Evolutionary conservation across 176 grass and related monocot species (phyloP), one percentile per base, ranked within the genome.

Genomic region (Areca catechu): DNA sequence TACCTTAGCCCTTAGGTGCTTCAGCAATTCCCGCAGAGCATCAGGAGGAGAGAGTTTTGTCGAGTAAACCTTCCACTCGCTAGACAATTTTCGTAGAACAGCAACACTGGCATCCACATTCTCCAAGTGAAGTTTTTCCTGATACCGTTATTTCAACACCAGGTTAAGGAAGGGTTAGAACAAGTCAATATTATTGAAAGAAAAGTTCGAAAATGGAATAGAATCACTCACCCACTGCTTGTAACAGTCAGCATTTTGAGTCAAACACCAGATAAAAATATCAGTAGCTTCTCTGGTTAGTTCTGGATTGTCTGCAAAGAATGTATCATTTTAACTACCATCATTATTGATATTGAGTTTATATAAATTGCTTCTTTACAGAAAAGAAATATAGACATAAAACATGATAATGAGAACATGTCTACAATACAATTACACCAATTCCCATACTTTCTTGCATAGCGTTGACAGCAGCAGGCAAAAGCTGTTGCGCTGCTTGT

Each of bases 261-360:
- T 60, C 61, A 99, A 80, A 77, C 88, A 99, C 84, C 94, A 93
- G 19, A 99, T 67, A 23, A 99, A 93, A 7, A 93, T 34, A 64
- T 85, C 81, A 58, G 57, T 69, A 49, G 81, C 81, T 76, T 99
- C 94, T 58, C 50, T 78, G 16, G 76, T 73, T 52, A 99, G 81
- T 57, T 89, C 88, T 49, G 66, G 65, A 68, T 89, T 99, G 10
- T 93, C 94, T 99, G 74, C n/a, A 83, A 18, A 61, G 19, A n/a
- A 47, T 29, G 5, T 16, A 17, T 7, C n/a, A 30, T 4, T 23
- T 61, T 34, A 27, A 47, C 1, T 15, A 19, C 18, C 9, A 43
- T 14, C 34, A 43, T 12, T 43, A 43, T 29, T 43, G 34, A 43
- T 43, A 43, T 43, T 43, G 6, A 43, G 34, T 14, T 43, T 43